Evolutionary conservation across 1,139 yeast species (phyloP).

Genomic region (Candida sanyaensis): DNA sequence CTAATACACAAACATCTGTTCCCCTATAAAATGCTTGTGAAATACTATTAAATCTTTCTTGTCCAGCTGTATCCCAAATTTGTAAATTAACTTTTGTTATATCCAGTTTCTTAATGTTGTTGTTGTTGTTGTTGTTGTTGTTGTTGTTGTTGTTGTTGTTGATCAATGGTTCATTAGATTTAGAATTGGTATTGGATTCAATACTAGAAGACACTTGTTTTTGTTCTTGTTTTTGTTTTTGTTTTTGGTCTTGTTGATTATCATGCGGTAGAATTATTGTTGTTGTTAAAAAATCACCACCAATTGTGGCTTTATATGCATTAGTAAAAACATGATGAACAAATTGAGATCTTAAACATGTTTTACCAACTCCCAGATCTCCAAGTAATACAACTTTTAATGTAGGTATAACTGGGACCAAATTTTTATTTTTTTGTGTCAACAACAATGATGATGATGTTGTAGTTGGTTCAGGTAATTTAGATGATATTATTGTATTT

Average conservation of each 20-base stretch:
- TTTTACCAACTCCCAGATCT: slow-evolving; percentile 65
- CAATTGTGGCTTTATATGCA: slow-evolving; percentile 63
- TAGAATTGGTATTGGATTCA: not conserved
- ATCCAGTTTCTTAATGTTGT: not conserved
- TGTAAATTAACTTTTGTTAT: slow-evolving; percentile 41
- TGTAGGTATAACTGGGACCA: slow-evolving; percentile 11
- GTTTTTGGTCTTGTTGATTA: slow-evolving; percentile 3
- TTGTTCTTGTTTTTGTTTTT: not conserved
- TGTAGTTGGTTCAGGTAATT: not conserved
- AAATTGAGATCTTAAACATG: slow-evolving; percentile 59
- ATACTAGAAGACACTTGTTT: not conserved
- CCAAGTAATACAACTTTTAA: slow-evolving; percentile 59
- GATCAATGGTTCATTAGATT: not conserved
- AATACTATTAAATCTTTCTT: slow-evolving; percentile 61
- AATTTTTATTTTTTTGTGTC: not conserved
- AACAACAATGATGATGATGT: not conserved
- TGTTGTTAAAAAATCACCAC: slow-evolving; percentile 60
- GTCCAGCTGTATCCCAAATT: slow-evolving; percentile 72
- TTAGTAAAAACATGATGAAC: slow-evolving; percentile 59
- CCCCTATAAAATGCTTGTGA: slow-evolving; percentile 63
- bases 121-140: too few species aligned
- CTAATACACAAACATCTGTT: slow-evolving; percentile 57
- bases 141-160: not conserved
- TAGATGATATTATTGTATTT: not conserved
- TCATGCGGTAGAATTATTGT: slow-evolving; percentile 24